These are phyloP conservation scores for Podaxis sp. DNA, from an alignment of 768 basidiomycete genomes.

Conservation along the genomic window DNA sequence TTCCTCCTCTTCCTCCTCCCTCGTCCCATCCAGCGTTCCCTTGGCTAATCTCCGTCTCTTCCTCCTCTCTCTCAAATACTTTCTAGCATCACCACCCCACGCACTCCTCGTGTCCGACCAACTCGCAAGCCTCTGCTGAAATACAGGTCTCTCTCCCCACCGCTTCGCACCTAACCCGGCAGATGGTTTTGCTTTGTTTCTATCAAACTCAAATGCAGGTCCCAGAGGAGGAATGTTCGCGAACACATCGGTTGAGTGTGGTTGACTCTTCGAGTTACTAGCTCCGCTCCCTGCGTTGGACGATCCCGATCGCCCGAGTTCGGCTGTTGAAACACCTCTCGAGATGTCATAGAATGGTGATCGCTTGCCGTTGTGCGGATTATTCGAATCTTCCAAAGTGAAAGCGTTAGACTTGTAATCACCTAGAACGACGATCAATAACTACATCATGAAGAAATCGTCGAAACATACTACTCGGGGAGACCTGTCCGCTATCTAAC, in stretches of 20 bases:
- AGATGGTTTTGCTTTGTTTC: background rate
- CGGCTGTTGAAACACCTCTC: constrained; percentile 18
- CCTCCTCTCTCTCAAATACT: constrained; percentile 1
- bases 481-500: constrained; percentile 78
- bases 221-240: background rate
- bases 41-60: background rate
- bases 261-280: background rate
- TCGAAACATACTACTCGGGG: constrained; percentile 57
- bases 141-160: constrained; percentile 11
- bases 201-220: constrained; percentile 13
- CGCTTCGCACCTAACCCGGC: background rate
- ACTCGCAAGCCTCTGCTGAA: constrained; percentile 17
- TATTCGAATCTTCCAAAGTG: constrained; percentile 14
- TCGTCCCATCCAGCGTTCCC: background rate
- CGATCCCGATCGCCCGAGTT: constrained; percentile 12
- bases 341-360: constrained; percentile 12
- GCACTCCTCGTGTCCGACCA: constrained; percentile 29
- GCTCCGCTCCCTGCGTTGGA: background rate
- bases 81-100: constrained; percentile 7
- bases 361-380: constrained; percentile 3
- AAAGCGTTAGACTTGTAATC: constrained; percentile 32
- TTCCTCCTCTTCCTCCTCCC: background rate
- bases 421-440: constrained; percentile 19
- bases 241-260: background rate
- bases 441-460: background rate